A percentile compares a stretch with the other conserved stretches of the same genome.
Evolutionary conservation across 768 basidiomycete species (phyloP).

Genomic region (Gloeostereum incarnatum): DNA sequence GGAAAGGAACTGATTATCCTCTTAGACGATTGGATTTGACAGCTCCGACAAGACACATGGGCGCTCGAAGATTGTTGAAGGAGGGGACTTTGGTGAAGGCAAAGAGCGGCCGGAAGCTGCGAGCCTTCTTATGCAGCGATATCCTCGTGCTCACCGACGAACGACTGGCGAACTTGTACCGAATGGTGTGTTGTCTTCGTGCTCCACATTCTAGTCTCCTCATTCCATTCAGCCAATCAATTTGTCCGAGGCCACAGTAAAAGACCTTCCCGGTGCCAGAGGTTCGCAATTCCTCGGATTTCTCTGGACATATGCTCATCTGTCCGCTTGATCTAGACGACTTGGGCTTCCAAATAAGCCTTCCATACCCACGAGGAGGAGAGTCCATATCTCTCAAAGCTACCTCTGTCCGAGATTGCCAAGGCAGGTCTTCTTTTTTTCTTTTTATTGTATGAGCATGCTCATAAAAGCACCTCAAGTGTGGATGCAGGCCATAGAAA

Average conservation of each 20-base stretch:
- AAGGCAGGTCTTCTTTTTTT: constrained; percentile 19
- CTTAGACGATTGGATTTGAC: constrained; percentile 78
- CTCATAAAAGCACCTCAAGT: constrained; percentile 11
- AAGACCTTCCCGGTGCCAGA: constrained; percentile 38
- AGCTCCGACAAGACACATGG: constrained; percentile 79
- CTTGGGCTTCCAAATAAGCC: constrained; percentile 50
- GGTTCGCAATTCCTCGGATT: constrained; percentile 32
- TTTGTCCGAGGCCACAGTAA: constrained; percentile 55
- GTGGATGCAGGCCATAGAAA: constrained; percentile 27
- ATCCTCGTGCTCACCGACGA: constrained; percentile 82
- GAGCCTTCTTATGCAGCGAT: constrained; percentile 80
- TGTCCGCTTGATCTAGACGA: constrained; percentile 39
- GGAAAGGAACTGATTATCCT: constrained; percentile 1
- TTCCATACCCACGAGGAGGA: constrained; percentile 68
- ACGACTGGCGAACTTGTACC: constrained; percentile 58
- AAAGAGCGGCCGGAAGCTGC: constrained; percentile 74
- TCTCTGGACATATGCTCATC: neutral
- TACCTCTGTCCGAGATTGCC: constrained; percentile 47
- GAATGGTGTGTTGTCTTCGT: constrained; percentile 50
- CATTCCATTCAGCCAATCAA: constrained; percentile 51
- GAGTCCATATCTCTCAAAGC: constrained; percentile 58
- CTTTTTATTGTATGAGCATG: neutral
- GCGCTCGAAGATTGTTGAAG: constrained; percentile 67
- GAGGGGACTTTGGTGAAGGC: constrained; percentile 75
- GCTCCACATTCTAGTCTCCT: neutral